phyloP scores from a whole-genome alignment of 768 basidiomycete species.

The Lactarius akahatsu region DNA sequence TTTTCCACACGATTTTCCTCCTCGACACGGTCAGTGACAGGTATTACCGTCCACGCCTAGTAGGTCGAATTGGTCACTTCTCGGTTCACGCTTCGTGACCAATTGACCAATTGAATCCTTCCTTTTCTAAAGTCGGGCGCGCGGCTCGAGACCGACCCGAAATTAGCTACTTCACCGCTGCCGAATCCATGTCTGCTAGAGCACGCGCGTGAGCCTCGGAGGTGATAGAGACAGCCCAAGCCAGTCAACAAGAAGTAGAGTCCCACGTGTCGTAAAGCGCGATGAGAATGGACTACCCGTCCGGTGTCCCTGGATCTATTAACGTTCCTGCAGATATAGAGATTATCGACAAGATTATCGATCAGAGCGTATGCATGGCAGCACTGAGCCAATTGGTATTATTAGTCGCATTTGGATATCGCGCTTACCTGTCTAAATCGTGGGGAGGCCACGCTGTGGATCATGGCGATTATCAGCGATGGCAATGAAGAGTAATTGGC shows the following conservation, averaged over 20 bases:
- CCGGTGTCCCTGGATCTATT: background rate
- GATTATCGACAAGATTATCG: background rate
- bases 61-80: no score
- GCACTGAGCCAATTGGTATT: background rate
- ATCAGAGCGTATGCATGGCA: background rate
- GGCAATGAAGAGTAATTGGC: no score
- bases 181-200: slow-evolving; percentile 10
- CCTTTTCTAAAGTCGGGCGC: slow-evolving; percentile 10
- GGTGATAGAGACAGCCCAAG: slow-evolving; percentile 6
- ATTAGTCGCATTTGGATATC: no score
- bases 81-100: no score
- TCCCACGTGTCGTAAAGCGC: slow-evolving; percentile 5
- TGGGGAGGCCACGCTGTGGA: no score
- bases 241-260: slow-evolving; percentile 4
- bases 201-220: slow-evolving; percentile 5
- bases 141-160: slow-evolving; percentile 17
- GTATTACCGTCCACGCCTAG: no score
- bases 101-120: background rate
- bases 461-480: no score
- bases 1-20: slow-evolving; percentile 32
- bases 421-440: no score
- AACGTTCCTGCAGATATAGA: background rate
- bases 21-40: no score
- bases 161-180: slow-evolving; percentile 10
- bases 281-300: background rate